A percentile compares a stretch with the other conserved stretches of the same genome.
These are phyloP conservation scores for Coemansia sp. DNA, from an alignment of 192 early-diverging fungal species.

Conservation along the genomic window DNA sequence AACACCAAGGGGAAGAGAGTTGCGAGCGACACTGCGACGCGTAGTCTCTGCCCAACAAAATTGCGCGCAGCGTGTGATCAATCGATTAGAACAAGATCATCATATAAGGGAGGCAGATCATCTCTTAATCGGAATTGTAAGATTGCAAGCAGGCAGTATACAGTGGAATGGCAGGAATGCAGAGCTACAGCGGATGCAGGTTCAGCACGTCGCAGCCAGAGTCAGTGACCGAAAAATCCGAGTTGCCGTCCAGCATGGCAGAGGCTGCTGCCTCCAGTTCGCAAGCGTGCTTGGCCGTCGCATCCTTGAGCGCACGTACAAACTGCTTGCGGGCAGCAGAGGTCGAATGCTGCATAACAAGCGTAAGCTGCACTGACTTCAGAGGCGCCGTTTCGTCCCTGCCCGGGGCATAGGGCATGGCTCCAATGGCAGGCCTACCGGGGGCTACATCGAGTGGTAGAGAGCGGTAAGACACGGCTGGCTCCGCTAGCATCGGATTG, in stretches of 20 bases:
- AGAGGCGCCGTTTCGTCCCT: conserved; percentile 14
- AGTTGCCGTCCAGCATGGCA: background rate
- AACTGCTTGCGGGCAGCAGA: conserved; percentile 46
- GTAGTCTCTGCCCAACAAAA: background rate
- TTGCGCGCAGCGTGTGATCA: background rate
- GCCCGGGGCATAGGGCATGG: background rate
- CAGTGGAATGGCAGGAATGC: background rate
- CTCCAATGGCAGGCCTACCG: background rate
- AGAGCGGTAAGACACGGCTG: conserved; percentile 2
- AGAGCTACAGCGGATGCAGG: conserved; percentile 32
- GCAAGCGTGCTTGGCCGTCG: conserved; percentile 15
- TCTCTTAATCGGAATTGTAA: no score
- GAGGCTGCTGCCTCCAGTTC: conserved; percentile 7
- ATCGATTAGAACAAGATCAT: background rate
- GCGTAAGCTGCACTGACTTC: conserved; percentile 34
- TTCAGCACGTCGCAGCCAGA: conserved; percentile 37
- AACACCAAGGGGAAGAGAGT: background rate
- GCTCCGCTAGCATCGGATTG: background rate
- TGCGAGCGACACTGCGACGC: background rate
- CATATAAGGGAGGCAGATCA: no score
- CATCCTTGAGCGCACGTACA: conserved; percentile 46
- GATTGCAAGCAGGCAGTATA: no score
- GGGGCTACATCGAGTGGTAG: background rate
- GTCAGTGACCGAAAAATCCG: conserved; percentile 18
- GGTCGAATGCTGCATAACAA: conserved; percentile 48